Percentiles rank a stretch among this genome's conserved stretches.
Evolutionary conservation across 1,139 yeast species (phyloP).

Genomic region (Lodderomyces jiufengensis): DNA sequence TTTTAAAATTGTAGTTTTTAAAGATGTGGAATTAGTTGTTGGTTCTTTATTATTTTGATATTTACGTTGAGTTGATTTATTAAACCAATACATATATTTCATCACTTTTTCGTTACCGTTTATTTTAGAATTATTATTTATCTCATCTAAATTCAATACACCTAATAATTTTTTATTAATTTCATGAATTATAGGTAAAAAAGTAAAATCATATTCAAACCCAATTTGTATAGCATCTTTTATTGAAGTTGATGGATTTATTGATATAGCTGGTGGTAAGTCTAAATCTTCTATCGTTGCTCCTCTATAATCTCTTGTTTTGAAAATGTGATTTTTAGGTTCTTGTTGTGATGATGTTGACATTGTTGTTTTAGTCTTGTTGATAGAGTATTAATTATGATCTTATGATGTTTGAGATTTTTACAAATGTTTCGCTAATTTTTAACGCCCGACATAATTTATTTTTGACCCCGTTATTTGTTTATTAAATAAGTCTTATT

Average conservation of each 20-base stretch:
- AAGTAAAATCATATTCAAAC: constrained; percentile 55
- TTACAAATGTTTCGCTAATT: no score
- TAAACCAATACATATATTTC: constrained; percentile 45
- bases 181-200: constrained; percentile 56
- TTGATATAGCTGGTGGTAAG: constrained; percentile 57
- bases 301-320: constrained; percentile 41
- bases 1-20: constrained; percentile 28
- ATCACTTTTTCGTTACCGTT: constrained; percentile 19
- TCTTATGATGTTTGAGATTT: no score
- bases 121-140: constrained; percentile 22
- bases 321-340: constrained; percentile 17
- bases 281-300: constrained; percentile 64
- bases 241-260: constrained; percentile 50
- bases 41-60: constrained; percentile 17
- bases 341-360: constrained; percentile 2
- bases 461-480: no score
- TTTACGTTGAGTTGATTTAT: constrained; percentile 32
- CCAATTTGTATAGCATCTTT: constrained; percentile 47
- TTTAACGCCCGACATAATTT: no score
- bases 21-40: constrained; percentile 11
- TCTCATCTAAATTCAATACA: constrained; percentile 50
- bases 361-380: constrained; percentile 2
- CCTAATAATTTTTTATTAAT: constrained; percentile 50
- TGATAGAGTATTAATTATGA: not conserved
- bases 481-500: no score